Conservation (phyloP, 2,329 filamentous ascomycete species). For the Colletotrichum echinochloae region DNA sequence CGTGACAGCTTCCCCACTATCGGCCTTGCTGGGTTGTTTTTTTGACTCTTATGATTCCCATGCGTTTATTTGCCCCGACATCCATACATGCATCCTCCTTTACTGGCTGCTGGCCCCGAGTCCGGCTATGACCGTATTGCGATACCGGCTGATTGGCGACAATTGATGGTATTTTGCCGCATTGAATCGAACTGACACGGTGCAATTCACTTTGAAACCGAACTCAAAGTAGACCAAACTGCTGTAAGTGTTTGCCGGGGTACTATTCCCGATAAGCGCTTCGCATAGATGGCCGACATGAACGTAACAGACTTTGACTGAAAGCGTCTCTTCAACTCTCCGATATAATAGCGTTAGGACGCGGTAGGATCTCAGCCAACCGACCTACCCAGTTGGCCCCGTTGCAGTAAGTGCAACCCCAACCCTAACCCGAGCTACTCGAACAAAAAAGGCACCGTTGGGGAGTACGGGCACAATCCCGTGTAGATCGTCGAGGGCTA, state of each 20-base stretch:
- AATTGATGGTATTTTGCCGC: too few relatives aligned
- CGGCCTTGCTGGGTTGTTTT: not conserved
- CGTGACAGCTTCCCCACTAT: conserved; percentile 4
- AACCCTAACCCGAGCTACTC: too few relatives aligned
- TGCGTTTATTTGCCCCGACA: not conserved
- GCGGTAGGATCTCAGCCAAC: conserved; percentile 45
- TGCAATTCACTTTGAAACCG: not conserved
- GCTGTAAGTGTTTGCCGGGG: not conserved
- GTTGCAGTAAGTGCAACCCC: too few relatives aligned
- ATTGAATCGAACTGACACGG: not conserved
- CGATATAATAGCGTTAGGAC: conserved; percentile 38
- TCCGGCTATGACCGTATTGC: not conserved
- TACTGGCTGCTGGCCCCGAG: not conserved
- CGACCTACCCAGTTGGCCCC: conserved; percentile 32
- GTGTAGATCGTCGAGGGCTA: conserved; percentile 85
- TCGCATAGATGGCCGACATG: too few relatives aligned
- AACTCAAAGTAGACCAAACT: too few relatives aligned
- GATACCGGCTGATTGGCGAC: not conserved
- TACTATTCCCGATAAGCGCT: not conserved
- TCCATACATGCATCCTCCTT: not conserved
- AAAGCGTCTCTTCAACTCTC: not conserved
- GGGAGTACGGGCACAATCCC: conserved; percentile 75
- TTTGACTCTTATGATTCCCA: not conserved
- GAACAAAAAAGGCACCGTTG: conserved; percentile 67
- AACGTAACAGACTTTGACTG: too few relatives aligned